phyloP scores from a whole-genome alignment of 805 yeast genomes.

The Yarrowia alimentaria region DNA sequence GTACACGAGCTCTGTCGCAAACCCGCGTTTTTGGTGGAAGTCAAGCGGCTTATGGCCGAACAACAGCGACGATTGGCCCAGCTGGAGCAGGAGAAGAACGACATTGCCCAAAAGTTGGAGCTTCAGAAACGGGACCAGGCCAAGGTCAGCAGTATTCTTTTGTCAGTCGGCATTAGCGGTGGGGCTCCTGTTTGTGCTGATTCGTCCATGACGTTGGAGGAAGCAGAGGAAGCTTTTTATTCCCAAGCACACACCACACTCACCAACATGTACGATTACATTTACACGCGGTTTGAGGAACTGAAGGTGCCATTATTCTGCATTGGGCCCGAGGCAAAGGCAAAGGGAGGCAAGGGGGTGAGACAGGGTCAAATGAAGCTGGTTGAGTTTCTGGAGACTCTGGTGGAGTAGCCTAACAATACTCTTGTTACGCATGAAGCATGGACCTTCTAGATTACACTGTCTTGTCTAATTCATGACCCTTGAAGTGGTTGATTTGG shows the following conservation, averaged over 20 bases:
- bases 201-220: neutral
- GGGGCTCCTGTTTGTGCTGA: neutral
- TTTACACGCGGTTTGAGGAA: constrained; percentile 19
- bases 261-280: constrained; percentile 26
- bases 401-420: neutral
- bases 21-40: constrained; percentile 13
- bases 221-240: neutral
- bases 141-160: neutral
- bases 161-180: constrained; percentile 6
- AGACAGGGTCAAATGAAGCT: constrained; percentile 3
- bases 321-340: constrained; percentile 17
- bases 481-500: too few species aligned
- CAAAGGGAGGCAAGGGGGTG: constrained; percentile 8
- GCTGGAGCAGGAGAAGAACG: constrained; percentile 3
- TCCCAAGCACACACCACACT: neutral
- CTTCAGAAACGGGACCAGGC: neutral
- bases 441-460: too few species aligned
- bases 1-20: constrained; percentile 3
- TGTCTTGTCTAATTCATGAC: too few species aligned
- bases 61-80: constrained; percentile 2
- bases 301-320: constrained; percentile 11
- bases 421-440: neutral
- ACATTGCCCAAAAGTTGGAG: neutral
- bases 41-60: constrained; percentile 7
- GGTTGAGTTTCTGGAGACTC: constrained; percentile 12